Conservation (phyloP, 257 asterid species). For the Lantana camara region DNA sequence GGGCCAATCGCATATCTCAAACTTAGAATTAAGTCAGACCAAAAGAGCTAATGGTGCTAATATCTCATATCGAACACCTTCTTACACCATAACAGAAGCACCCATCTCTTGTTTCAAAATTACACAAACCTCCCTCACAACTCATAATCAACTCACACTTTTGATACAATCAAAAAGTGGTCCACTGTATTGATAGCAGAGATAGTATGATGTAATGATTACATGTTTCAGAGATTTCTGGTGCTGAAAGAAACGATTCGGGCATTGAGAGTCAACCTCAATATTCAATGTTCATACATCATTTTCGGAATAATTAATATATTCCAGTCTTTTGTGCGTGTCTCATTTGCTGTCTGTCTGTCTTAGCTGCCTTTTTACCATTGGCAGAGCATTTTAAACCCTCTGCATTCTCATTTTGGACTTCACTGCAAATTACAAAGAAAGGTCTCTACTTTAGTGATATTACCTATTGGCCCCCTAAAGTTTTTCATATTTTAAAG, state of each 20-base stretch:
- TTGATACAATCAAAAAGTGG: too few species aligned
- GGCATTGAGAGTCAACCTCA: slow-evolving; percentile 11
- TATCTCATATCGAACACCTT: too few species aligned
- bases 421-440: background rate
- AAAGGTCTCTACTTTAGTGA: too few species aligned
- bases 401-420: background rate
- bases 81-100: background rate
- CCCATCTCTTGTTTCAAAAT: too few species aligned
- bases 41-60: too few species aligned
- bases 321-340: background rate
- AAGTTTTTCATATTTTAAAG: background rate
- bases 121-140: too few species aligned
- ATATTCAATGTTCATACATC: background rate
- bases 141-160: too few species aligned
- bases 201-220: too few species aligned
- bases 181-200: background rate
- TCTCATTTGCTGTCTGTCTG: background rate
- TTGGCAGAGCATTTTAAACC: background rate
- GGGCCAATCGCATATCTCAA: too few species aligned
- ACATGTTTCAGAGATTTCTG: background rate
- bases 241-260: background rate
- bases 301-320: slow-evolving; percentile 3
- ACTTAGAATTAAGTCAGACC: too few species aligned
- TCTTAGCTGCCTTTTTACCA: too few species aligned
- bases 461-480: background rate